Base-by-base conservation (phyloP, 2,329 filamentous ascomycete species). In the Trichoderma simmonsii region DNA sequence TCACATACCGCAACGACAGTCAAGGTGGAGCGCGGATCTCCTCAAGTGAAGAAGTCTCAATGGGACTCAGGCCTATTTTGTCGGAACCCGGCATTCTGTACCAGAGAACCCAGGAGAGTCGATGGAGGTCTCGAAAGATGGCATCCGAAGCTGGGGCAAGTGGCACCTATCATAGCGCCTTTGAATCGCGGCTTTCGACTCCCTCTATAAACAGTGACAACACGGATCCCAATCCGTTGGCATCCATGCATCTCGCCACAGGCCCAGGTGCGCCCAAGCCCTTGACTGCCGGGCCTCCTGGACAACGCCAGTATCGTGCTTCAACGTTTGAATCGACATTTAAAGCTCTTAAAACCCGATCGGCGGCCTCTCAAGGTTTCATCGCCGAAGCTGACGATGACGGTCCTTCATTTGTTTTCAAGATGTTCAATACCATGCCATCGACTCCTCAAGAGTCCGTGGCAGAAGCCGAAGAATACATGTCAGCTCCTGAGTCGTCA, bases 231-330 rank as follows among this genome's bases (percentile, higher is more conserved):
- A 71, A 71, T 32, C 61, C 75, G 61, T 30, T 71, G 18, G n/a
- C 54, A 15, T 74, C 73, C n/a, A 74, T 71, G 57, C 73, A 75
- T n/a, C 77, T 81, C 21, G 76, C 80, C 3, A 78, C 76, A 30
- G 80, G 80, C 0, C 78, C 81, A 1, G 85, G 85, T 6, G 82
- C 81, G 21, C 87, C 86, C n/a, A 82, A 79, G 26, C 87, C 86
- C 11, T 76, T 88, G 74, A 88, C 85, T 24, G 87, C 87, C 32
- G 87, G 87, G 2, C 87, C 87, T 56, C 87, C 87, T 14, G 87
- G 87, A 24, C 84, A 86, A 72, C 84, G 86, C 56, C 85, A 86
- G 71, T 84, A 84, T 74, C 84, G 81, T 24, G 80, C 85, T n/a
- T 81, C 82, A 28, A 82, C 82, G 3, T 80, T 85, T 39, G 84